Evolutionary conservation across 2,329 filamentous ascomycete genomes (phyloP).

Genomic region (Colletotrichum endophyticum): DNA sequence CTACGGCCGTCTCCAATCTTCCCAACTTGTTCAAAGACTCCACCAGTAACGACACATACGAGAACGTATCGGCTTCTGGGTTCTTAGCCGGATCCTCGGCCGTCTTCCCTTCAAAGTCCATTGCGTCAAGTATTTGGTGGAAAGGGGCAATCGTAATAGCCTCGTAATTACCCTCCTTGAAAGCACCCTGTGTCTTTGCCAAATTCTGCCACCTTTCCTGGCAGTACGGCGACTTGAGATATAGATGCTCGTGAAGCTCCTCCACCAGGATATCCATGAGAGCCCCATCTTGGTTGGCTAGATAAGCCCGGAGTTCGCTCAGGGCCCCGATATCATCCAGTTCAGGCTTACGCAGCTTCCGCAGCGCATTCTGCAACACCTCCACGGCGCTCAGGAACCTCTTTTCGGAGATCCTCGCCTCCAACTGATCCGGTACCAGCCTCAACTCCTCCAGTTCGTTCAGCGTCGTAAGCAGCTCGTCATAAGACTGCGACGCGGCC

Average conservation of each 20-base stretch:
- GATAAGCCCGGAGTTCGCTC: conserved; percentile 83
- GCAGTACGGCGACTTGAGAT: conserved; percentile 97
- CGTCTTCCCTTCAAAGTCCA: conserved; percentile 66
- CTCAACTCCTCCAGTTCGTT: conserved; percentile 87
- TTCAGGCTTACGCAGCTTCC: conserved; percentile 83
- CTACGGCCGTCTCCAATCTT: conserved; percentile 82
- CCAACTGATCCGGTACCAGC: conserved; percentile 87
- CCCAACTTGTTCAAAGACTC: conserved; percentile 91
- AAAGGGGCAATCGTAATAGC: conserved; percentile 56
- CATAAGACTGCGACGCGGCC: conserved; percentile 86
- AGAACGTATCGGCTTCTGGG: conserved; percentile 93
- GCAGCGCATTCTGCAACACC: conserved; percentile 84
- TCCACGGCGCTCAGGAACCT: conserved; percentile 92
- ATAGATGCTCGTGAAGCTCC: conserved; percentile 95
- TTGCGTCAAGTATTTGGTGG: conserved; percentile 61
- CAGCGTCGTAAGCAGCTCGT: conserved; percentile 84
- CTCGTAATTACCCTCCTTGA: conserved; percentile 53
- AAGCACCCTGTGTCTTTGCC: conserved; percentile 67
- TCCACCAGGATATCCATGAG: conserved; percentile 96
- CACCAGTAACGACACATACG: conserved; percentile 86
- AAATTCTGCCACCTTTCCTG: conserved; percentile 93
- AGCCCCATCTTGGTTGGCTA: conserved; percentile 90
- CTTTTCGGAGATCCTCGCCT: conserved; percentile 95
- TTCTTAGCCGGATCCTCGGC: conserved; percentile 91
- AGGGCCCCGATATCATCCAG: conserved; percentile 91